Conservation (phyloP, 345 rosid species). For the Aegle marmelos region DNA sequence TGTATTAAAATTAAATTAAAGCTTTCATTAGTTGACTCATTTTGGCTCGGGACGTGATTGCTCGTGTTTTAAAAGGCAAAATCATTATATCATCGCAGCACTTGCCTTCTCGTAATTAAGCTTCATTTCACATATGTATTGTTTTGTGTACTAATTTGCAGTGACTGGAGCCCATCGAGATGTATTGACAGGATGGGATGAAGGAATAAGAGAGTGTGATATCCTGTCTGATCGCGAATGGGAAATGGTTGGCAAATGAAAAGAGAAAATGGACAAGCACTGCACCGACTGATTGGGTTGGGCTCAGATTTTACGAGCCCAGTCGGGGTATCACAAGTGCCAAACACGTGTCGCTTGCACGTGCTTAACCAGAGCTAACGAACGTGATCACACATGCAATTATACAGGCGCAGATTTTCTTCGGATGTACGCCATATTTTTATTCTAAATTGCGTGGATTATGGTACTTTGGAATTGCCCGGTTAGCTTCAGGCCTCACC, state of each 20-base stretch:
- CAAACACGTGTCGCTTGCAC: conserved; percentile 22
- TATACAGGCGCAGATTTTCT: neutral
- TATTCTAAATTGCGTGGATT: neutral
- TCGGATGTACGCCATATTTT: neutral
- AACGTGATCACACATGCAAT: conserved; percentile 15
- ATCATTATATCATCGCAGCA: neutral
- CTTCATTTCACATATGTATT: too few species aligned
- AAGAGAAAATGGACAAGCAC: neutral
- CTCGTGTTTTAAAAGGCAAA: neutral
- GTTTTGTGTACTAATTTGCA: neutral
- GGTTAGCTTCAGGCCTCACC: neutral
- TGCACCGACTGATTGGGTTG: neutral
- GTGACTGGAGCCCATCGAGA: too few species aligned
- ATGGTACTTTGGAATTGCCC: neutral
- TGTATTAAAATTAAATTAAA: neutral
- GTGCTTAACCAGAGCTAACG: conserved; percentile 11
- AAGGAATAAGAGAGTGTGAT: too few species aligned
- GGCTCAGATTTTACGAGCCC: neutral
- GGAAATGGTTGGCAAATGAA: neutral
- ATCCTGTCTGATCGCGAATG: neutral
- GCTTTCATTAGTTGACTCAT: neutral
- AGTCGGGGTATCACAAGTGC: neutral
- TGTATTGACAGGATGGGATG: too few species aligned
- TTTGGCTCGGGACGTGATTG: neutral
- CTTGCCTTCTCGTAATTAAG: neutral